Conservation (phyloP, 1,139 yeast species). For the Zygosaccharomyces pseudobailii region DNA sequence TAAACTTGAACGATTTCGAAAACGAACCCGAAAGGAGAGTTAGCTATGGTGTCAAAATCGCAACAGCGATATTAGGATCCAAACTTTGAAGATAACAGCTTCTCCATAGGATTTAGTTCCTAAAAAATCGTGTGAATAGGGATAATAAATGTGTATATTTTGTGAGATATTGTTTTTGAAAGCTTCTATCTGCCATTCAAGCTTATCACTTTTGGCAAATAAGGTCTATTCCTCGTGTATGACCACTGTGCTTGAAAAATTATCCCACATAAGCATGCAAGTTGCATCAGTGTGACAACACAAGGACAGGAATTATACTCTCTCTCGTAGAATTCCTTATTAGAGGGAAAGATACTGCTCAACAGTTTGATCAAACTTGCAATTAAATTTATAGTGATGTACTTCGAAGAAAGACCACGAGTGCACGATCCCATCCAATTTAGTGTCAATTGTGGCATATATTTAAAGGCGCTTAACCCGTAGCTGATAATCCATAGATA, state of each 20-base stretch:
- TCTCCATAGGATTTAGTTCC: neutral
- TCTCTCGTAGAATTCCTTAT: constrained; percentile 14
- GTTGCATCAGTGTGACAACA: constrained; percentile 15
- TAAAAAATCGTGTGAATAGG: neutral
- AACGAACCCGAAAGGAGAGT: constrained; percentile 57
- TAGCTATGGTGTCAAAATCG: constrained; percentile 55
- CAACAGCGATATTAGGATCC: constrained; percentile 61
- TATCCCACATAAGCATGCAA: constrained; percentile 15
- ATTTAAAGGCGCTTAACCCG: constrained; percentile 19
- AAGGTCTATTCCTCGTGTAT: constrained; percentile 21
- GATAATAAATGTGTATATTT: neutral
- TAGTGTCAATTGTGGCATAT: constrained; percentile 32
- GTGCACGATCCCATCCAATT: constrained; percentile 34
- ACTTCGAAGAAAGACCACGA: constrained; percentile 28
- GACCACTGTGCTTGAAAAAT: constrained; percentile 26
- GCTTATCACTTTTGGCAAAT: constrained; percentile 16
- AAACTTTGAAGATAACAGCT: constrained; percentile 42
- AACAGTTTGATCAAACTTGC: constrained; percentile 11
- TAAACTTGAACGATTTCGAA: constrained; percentile 56
- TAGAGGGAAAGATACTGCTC: constrained; percentile 2
- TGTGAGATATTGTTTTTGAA: neutral
- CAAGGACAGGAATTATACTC: constrained; percentile 26
- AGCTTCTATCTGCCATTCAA: neutral
- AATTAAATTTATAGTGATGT: constrained; percentile 14
- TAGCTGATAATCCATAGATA: constrained; percentile 30